A percentile compares a stretch with the other conserved stretches of the same genome.
Evolutionary conservation across 352 stramenopile species (phyloP).

Genomic region (Phytophthora melonis): DNA sequence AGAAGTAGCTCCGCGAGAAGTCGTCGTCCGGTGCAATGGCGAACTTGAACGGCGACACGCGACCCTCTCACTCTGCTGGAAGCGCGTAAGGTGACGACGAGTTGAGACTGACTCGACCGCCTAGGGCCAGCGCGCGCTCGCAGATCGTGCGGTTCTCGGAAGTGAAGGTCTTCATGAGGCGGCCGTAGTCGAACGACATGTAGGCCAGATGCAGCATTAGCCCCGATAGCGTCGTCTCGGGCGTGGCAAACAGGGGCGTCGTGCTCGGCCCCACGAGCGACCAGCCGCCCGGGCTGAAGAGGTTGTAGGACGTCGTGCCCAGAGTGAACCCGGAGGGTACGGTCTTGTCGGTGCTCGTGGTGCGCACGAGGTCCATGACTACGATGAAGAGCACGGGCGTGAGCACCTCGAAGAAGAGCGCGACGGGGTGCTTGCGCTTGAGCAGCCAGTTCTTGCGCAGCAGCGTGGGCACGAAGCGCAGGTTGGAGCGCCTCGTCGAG

Average conservation of each 20-base stretch:
- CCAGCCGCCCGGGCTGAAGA: conserved; percentile 50
- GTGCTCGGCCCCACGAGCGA: conserved; percentile 42
- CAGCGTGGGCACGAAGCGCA: conserved; percentile 63
- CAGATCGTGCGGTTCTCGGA: conserved; percentile 37
- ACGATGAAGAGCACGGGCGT: conserved; percentile 69
- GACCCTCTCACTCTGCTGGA: conserved; percentile 44
- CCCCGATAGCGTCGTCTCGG: conserved; percentile 69
- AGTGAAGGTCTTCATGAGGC: conserved; percentile 47
- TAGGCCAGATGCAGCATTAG: conserved; percentile 62
- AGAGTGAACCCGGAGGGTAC: conserved; percentile 51
- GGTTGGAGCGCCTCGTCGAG: conserved; percentile 24
- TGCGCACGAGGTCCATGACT: conserved; percentile 66
- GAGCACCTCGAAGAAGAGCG: conserved; percentile 65
- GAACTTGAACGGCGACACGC: conserved; percentile 62
- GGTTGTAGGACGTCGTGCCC: conserved; percentile 43
- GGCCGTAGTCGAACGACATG: conserved; percentile 36
- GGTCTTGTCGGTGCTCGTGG: conserved; percentile 39
- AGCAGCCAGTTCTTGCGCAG: conserved; percentile 86
- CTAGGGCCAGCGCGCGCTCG: conserved; percentile 26
- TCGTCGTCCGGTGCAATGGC: conserved; percentile 48
- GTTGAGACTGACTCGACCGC: conserved; percentile 37
- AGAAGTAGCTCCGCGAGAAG: conserved; percentile 60
- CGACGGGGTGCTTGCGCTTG: conserved; percentile 69
- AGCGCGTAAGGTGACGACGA: conserved; percentile 31
- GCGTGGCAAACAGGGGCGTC: conserved; percentile 51